A percentile compares a stretch with the other conserved stretches of the same genome.
phyloP scores from a whole-genome alignment of 164 flowering plant species.

The Vitis labrusca region DNA sequence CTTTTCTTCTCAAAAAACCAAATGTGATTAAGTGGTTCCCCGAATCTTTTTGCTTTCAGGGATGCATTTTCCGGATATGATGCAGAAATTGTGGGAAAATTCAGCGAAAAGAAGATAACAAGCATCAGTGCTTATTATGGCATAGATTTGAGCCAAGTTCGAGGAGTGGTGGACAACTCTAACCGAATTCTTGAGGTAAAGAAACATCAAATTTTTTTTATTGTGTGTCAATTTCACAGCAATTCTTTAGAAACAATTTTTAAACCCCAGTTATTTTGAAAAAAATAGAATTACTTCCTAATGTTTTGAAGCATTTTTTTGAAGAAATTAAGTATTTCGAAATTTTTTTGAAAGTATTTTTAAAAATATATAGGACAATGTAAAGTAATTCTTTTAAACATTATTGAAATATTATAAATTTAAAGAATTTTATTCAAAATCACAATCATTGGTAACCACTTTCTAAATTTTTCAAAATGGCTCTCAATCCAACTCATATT shows the following conservation, averaged over 20 bases:
- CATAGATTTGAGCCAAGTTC: constrained; percentile 60
- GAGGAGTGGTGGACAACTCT: constrained; percentile 85
- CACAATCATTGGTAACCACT: too few relatives aligned
- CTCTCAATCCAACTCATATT: too few relatives aligned
- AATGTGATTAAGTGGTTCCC: background rate
- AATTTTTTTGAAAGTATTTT: too few relatives aligned
- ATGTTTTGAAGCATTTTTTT: too few relatives aligned
- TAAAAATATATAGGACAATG: too few relatives aligned
- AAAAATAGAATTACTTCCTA: too few relatives aligned
- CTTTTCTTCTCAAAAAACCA: background rate
- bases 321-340: too few relatives aligned
- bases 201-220: background rate
- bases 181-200: constrained; percentile 71
- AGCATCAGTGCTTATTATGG: constrained; percentile 47
- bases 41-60: constrained; percentile 32
- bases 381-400: too few relatives aligned
- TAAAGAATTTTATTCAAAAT: too few relatives aligned
- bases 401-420: too few relatives aligned
- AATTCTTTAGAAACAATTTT: constrained; percentile 3
- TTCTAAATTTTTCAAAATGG: too few relatives aligned
- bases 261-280: background rate
- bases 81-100: constrained; percentile 59
- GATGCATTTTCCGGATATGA: constrained; percentile 79
- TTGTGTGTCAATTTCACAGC: constrained; percentile 7
- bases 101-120: constrained; percentile 58